Evolutionary conservation across 140 eudicot species (phyloP).

Genomic region (Oenanthe javanica): DNA sequence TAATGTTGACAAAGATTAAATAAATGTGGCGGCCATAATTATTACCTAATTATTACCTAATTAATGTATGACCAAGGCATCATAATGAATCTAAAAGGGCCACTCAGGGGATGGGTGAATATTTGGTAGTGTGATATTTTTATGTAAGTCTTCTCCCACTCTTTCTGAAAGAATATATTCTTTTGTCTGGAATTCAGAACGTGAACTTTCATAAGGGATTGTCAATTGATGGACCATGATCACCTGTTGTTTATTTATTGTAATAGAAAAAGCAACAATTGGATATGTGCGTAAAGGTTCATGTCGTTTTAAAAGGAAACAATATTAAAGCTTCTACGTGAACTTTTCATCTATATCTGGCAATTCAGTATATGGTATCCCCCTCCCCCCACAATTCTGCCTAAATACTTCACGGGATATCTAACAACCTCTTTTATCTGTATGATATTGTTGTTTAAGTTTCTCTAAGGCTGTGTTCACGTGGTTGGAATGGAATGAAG

Average conservation of each 20-base stretch:
- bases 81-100: background rate
- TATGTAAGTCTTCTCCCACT: background rate
- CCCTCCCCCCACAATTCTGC: background rate
- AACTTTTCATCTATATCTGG: background rate
- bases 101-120: too few species aligned
- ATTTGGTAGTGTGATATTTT: background rate
- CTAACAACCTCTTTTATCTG: background rate
- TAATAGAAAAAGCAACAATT: background rate
- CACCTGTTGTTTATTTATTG: background rate
- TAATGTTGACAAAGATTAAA: background rate
- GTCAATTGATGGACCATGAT: background rate
- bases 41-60: background rate
- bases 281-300: background rate
- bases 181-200: background rate
- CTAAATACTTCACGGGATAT: background rate
- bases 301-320: background rate
- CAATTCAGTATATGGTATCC: too few species aligned
- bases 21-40: background rate
- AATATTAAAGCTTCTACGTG: background rate
- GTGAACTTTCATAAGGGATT: background rate
- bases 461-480: too few species aligned
- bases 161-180: background rate
- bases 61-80: background rate
- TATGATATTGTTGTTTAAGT: background rate
- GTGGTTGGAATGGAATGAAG: too few species aligned